These are phyloP conservation scores for Xanthoconium separans DNA, from an alignment of 1,284 basidiomycete species.

Conservation along the genomic window DNA sequence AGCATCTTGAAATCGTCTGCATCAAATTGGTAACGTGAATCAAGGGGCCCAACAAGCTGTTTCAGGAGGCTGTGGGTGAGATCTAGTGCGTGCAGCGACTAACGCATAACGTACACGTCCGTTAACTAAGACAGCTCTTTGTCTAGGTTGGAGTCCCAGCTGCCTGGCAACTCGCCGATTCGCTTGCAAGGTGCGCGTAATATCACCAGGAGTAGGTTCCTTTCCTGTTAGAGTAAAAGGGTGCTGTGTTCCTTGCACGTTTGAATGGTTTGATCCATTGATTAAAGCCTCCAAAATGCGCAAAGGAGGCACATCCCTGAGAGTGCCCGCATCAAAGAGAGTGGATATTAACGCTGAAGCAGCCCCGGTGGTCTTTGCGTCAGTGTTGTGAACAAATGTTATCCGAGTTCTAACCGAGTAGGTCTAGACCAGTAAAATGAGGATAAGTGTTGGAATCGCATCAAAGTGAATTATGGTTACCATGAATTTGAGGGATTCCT, in stretches of 20 bases:
- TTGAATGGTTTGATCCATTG: background rate
- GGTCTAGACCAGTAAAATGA: conserved; percentile 34
- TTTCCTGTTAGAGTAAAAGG: conserved; percentile 38
- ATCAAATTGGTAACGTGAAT: conserved; percentile 49
- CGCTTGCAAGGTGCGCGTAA: conserved; percentile 31
- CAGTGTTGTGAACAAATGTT: conserved; percentile 67
- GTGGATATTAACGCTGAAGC: conserved; percentile 16
- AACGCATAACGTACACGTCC: conserved; percentile 61
- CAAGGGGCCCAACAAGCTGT: conserved; percentile 68
- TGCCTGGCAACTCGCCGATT: conserved; percentile 48
- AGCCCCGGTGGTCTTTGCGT: conserved; percentile 10
- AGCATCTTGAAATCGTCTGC: conserved; percentile 68
- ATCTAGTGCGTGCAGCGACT: background rate
- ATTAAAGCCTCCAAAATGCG: conserved; percentile 19
- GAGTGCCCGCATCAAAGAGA: conserved; percentile 14
- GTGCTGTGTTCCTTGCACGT: conserved; percentile 29
- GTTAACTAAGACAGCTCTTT: conserved; percentile 71
- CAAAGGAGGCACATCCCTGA: conserved; percentile 15
- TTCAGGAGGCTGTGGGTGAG: conserved; percentile 8
- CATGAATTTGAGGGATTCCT: conserved; percentile 63
- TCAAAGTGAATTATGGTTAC: conserved; percentile 40
- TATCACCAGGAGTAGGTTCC: conserved; percentile 33
- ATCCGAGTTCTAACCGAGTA: conserved; percentile 47
- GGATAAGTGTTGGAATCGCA: conserved; percentile 3
- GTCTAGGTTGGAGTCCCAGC: conserved; percentile 56